Evolutionary conservation across 768 basidiomycete genomes (phyloP).

Genomic region (Plicaturopsis crispa): DNA sequence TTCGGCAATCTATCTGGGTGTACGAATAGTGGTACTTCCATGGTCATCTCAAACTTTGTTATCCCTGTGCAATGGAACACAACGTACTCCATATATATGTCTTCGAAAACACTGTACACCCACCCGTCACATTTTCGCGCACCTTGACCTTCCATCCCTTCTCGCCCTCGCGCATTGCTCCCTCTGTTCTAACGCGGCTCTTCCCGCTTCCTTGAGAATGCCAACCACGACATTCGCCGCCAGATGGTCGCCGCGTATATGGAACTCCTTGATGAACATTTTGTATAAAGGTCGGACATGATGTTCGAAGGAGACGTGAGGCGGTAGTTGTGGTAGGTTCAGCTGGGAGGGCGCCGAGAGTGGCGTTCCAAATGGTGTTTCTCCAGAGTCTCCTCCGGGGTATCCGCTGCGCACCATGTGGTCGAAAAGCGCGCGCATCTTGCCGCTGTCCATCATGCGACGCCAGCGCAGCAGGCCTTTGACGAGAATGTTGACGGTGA

Average conservation of each 20-base stretch:
- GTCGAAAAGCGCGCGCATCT: slow-evolving; percentile 56
- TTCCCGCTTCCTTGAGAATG: too few relatives aligned
- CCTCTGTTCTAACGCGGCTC: too few relatives aligned
- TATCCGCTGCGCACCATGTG: slow-evolving; percentile 54
- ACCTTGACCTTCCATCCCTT: too few relatives aligned
- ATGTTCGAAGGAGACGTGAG: slow-evolving; percentile 42
- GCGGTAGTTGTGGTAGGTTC: slow-evolving; percentile 28
- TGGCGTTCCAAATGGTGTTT: slow-evolving; percentile 39
- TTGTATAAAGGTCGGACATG: slow-evolving; percentile 66
- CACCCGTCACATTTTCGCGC: too few relatives aligned
- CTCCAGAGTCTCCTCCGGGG: slow-evolving; percentile 26
- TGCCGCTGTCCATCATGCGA: slow-evolving; percentile 28
- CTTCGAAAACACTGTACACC: too few relatives aligned
- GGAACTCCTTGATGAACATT: slow-evolving; percentile 65
- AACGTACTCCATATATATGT: too few relatives aligned
- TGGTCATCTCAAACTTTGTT: too few relatives aligned
- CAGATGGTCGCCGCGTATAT: slow-evolving; percentile 40
- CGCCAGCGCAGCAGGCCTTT: slow-evolving; percentile 52
- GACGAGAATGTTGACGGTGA: slow-evolving; percentile 65
- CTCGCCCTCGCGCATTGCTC: too few relatives aligned
- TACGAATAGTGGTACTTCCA: too few relatives aligned
- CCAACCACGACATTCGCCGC: slow-evolving; percentile 48
- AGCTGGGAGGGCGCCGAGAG: slow-evolving; percentile 10
- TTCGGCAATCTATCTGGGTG: too few relatives aligned
- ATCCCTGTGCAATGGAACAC: too few relatives aligned